Evolutionary conservation across 1,284 basidiomycete genomes (phyloP).

Genomic region (Violaceomyces palustris): DNA sequence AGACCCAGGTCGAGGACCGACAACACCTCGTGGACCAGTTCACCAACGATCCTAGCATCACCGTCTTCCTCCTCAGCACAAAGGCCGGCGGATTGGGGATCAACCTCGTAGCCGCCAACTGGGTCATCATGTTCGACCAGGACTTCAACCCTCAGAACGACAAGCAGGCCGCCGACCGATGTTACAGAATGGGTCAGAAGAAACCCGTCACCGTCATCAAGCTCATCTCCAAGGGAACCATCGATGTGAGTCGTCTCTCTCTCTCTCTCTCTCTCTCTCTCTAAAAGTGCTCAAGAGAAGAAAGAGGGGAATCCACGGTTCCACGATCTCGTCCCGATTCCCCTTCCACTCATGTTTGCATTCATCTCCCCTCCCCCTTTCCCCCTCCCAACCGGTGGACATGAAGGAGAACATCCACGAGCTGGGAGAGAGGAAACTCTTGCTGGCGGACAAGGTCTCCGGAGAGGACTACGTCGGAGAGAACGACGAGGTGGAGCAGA

Average conservation of each 20-base stretch:
- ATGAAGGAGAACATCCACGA: slow-evolving; percentile 36
- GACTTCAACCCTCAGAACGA: slow-evolving; percentile 68
- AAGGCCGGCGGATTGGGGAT: slow-evolving; percentile 70
- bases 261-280: no score
- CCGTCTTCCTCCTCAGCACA: slow-evolving; percentile 88
- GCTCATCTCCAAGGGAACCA: slow-evolving; percentile 83
- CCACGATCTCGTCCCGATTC: no score
- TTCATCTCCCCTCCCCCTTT: no score
- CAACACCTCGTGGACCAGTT: slow-evolving; percentile 94
- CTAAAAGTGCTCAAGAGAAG: no score
- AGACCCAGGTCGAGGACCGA: slow-evolving; percentile 86
- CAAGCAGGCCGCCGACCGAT: slow-evolving; percentile 91
- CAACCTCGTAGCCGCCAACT: slow-evolving; percentile 64
- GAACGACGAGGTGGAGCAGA: slow-evolving; percentile 35
- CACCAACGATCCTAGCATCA: slow-evolving; percentile 84
- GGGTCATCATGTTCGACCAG: slow-evolving; percentile 71
- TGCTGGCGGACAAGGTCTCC: slow-evolving; percentile 45
- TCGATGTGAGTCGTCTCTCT: slow-evolving; percentile 68
- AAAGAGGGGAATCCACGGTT: no score
- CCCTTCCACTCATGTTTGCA: no score
- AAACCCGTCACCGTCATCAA: slow-evolving; percentile 83
- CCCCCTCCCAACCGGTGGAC: neutral
- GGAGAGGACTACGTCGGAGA: slow-evolving; percentile 32
- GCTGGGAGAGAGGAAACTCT: slow-evolving; percentile 38
- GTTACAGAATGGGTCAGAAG: slow-evolving; percentile 95